Base-by-base conservation (phyloP, 805 yeast genomes). In the Torulaspora franciscae region DNA sequence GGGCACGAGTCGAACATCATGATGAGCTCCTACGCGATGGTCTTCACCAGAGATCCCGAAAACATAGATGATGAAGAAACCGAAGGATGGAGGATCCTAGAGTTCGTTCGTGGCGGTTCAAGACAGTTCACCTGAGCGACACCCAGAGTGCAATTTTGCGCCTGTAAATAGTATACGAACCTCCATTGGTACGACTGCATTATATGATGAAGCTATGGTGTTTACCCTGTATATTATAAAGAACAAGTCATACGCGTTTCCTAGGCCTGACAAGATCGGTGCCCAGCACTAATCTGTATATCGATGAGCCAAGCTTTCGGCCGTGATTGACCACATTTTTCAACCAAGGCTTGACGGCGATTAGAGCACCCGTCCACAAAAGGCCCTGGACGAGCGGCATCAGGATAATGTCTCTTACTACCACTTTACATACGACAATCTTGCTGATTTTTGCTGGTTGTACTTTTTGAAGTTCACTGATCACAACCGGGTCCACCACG, bases 31-130 rank as follows among this genome's bases (percentile, higher is more conserved):
- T 93, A 93, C 64, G 98, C 95, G 32, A 80, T 93, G 89, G 99
- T 91, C 17, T 72, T 93, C 56, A 89, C 99, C 14, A 80, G 99
- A 67, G 73, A 86, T 42, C 89, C 96, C 3, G 99, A 90, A 66
- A 89, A 90, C 49, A 80, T 93, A 61, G 95, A 82, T 51, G 85
- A 93, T 64, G 76, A 78, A 43, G 90, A 82, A 59, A 93, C 99
- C 19, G 95, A 87, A 61, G 99, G 99, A 27, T 93, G 99, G 99
- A 87, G 86, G 72, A 80, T 93, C 45, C 67, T 91, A 60, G 98
- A 91, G 70, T 86, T 91, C 64, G 96, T 87, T 39, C 82, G 96
- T 61, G 96, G 96, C 55, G 91, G 88, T 34, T 83, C 95, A 30
- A 82, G 95, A 70, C 84, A 81, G 48, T 89, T 84, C 77, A 79